phyloP scores from a whole-genome alignment of 176 grass and related monocot species.

The Tillandsia fasciculata region DNA sequence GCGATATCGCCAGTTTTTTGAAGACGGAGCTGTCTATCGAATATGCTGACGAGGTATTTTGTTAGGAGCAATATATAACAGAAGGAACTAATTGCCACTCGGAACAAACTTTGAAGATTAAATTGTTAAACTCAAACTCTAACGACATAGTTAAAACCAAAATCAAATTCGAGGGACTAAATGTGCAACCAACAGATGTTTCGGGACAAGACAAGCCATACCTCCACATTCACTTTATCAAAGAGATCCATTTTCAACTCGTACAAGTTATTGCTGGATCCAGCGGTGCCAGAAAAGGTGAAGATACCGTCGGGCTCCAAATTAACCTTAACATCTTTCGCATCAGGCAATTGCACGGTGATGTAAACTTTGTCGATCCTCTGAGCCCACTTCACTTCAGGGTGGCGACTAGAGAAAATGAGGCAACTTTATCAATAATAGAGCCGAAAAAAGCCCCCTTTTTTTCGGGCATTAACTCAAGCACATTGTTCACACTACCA shows the following conservation, averaged over 20 bases:
- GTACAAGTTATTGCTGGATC: constrained; percentile 44
- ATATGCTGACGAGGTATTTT: too few species aligned
- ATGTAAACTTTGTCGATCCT: constrained; percentile 88
- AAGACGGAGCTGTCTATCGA: too few species aligned
- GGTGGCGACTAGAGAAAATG: constrained; percentile 55
- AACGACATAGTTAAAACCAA: too few species aligned
- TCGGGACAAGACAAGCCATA: constrained; percentile 22
- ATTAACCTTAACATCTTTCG: constrained; percentile 88
- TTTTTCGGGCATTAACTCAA: not conserved
- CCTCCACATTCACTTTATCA: constrained; percentile 84
- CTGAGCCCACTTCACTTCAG: constrained; percentile 87
- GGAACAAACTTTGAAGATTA: too few species aligned
- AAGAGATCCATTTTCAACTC: constrained; percentile 68
- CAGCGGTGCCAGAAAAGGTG: constrained; percentile 74
- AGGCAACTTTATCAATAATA: not conserved
- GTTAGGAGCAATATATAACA: too few species aligned
- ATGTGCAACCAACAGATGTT: too few species aligned
- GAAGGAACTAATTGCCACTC: too few species aligned
- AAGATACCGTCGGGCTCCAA: constrained; percentile 82
- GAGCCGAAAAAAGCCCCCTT: not conserved
- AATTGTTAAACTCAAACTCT: too few species aligned
- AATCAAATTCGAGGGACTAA: too few species aligned
- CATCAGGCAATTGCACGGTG: constrained; percentile 69
- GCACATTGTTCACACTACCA: not conserved
- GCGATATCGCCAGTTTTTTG: too few species aligned